phyloP scores from a whole-genome alignment of 495 filamentous ascomycete species.

The Chaetomium cochliodes region DNA sequence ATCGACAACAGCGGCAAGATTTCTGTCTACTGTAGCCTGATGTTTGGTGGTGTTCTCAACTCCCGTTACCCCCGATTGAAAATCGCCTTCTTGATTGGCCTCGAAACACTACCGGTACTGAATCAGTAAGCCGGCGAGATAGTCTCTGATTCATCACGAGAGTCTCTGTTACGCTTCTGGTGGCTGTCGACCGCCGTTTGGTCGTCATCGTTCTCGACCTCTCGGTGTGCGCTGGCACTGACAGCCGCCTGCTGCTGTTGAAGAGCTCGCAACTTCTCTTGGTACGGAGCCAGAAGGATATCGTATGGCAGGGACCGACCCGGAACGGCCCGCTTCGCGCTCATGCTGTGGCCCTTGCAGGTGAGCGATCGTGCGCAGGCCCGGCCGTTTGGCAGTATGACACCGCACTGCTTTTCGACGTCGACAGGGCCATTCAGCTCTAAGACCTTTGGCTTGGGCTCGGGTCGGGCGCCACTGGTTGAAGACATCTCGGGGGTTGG shows the following conservation, averaged over 20 bases:
- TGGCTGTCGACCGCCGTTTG: not conserved
- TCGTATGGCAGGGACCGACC: constrained; percentile 91
- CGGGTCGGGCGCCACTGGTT: too few relatives aligned
- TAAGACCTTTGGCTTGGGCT: constrained; percentile 59
- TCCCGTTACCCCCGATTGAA: too few relatives aligned
- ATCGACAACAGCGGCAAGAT: too few relatives aligned
- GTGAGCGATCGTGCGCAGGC: constrained; percentile 89
- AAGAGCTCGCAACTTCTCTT: constrained; percentile 58
- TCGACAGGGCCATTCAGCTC: constrained; percentile 94
- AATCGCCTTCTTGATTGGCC: too few relatives aligned
- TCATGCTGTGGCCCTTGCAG: constrained; percentile 97
- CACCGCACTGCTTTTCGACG: constrained; percentile 96
- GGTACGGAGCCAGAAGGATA: constrained; percentile 87
- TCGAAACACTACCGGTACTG: too few relatives aligned
- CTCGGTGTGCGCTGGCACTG: not conserved
- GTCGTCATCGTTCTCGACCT: not conserved
- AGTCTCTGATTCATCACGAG: too few relatives aligned
- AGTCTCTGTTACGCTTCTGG: too few relatives aligned
- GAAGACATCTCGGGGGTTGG: too few relatives aligned
- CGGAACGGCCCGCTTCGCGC: constrained; percentile 88
- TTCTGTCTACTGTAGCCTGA: too few relatives aligned
- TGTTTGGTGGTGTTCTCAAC: too few relatives aligned
- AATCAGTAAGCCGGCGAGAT: too few relatives aligned
- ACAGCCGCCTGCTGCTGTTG: not conserved
- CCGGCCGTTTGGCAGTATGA: constrained; percentile 73